Evolutionary conservation across 1,139 yeast species (phyloP), one percentile per base, ranked within the genome.

Genomic region (Candida glucosophila): DNA sequence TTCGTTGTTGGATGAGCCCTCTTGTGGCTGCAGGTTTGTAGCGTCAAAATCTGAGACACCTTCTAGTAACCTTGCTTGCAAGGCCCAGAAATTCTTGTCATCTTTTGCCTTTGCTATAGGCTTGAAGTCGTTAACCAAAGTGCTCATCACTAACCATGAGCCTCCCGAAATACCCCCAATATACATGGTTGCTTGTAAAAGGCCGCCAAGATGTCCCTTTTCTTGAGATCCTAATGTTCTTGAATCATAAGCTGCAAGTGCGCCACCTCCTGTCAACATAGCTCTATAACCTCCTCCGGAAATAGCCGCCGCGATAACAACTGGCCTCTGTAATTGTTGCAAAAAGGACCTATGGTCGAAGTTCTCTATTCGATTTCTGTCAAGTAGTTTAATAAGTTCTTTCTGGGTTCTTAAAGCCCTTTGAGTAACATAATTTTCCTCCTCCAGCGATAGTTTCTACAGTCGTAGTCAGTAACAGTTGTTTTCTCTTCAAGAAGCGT

Each of bases 211-310:
- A 17, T 44, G 49, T 2, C 56, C 55, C 3, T 18, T 11, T 6
- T 28, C 22, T 2, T 48, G 43, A 0, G 58, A 35, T 5, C 55
- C 48, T 14, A 58, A 50, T 1, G 65, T 55, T 25, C 76, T 41
- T 4, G 37, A 40, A 38, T 77, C 79, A 40, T 71, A 54, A 0
- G 79, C 80, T 6, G 59, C 42, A 1, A 77, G 30, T 10, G 67
- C 60, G 1, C 90, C 90, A 2, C 78, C 78, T 2, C 79, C 80
- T 3, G 68, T 63, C 8, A 79, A 44, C 73, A 79, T 69, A 1
- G 88, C 69, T 32, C 88, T 52, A 38, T 73, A 77, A 0, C 86
- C 85, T 7, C 90, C 90, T 4, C 90, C 90, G 4, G 86, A 77
- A 15, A 79, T 45, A 0, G 81, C 75, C 6, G 77, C 34, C 0